A percentile compares a stretch with the other conserved stretches of the same genome.
These are phyloP conservation scores for Aspergillus hancockii DNA, from an alignment of 495 filamentous ascomycete genomes.

Conservation along the genomic window DNA sequence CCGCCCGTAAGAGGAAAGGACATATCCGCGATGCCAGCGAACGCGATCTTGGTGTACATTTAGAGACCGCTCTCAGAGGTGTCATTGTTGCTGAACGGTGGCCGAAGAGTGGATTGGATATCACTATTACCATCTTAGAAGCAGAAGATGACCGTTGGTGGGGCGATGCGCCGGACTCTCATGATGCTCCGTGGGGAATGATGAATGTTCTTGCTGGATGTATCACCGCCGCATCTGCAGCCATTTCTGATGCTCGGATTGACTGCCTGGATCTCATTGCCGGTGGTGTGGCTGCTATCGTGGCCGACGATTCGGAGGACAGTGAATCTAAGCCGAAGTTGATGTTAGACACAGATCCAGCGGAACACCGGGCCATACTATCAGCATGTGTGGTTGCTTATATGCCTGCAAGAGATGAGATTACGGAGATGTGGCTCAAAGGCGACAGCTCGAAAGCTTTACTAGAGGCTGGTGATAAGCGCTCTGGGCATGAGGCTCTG, in stretches of 20 bases:
- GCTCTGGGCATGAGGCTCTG: conserved; percentile 50
- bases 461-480: conserved; percentile 29
- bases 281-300: conserved; percentile 85
- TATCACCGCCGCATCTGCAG: conserved; percentile 93
- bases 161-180: conserved; percentile 50
- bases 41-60: conserved; percentile 84
- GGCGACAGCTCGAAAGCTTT: conserved; percentile 58
- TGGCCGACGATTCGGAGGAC: conserved; percentile 44
- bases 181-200: conserved; percentile 65
- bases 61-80: conserved; percentile 86
- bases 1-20: conserved; percentile 74
- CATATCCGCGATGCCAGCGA: conserved; percentile 86
- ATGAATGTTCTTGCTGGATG: conserved; percentile 92
- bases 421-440: conserved; percentile 93
- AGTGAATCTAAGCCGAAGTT: conserved; percentile 45
- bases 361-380: conserved; percentile 68
- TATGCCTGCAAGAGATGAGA: conserved; percentile 81
- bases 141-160: conserved; percentile 76
- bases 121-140: conserved; percentile 89
- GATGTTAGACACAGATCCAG: conserved; percentile 81
- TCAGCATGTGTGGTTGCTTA: conserved; percentile 91
- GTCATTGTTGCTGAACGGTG: conserved; percentile 89
- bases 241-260: conserved; percentile 91
- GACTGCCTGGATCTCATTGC: conserved; percentile 91
- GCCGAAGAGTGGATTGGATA: conserved; percentile 94